Conservation (phyloP, 1,139 yeast species). For the Debaryomycetaceae sp. region DNA sequence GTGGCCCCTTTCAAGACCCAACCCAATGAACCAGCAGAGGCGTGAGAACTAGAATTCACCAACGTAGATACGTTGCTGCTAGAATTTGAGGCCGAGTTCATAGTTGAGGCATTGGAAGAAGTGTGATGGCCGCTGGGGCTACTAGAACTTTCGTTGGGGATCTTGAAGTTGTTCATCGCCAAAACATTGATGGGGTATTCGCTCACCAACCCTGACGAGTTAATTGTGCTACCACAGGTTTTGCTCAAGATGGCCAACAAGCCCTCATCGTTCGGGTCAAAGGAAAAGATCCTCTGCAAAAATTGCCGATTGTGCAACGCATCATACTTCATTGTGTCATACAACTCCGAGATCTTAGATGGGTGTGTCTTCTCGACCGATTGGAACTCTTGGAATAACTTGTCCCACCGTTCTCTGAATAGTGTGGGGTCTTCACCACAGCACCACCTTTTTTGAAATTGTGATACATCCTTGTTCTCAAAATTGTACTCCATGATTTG, state of each 20-base stretch:
- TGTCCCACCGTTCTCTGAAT: slow-evolving; percentile 97
- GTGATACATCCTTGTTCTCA: slow-evolving; percentile 57
- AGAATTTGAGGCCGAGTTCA: slow-evolving; percentile 10
- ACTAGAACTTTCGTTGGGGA: slow-evolving; percentile 31
- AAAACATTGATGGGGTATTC: slow-evolving; percentile 77
- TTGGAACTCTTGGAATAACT: slow-evolving; percentile 85
- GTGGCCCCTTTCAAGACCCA: slow-evolving; percentile 64
- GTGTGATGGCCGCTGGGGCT: background rate
- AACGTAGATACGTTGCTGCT: slow-evolving; percentile 19
- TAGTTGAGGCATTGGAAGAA: slow-evolving; percentile 10
- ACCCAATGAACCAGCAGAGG: slow-evolving; percentile 66
- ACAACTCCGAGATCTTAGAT: slow-evolving; percentile 89
- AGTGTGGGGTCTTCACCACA: slow-evolving; percentile 91
- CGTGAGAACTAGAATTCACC: slow-evolving; percentile 22
- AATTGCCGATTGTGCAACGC: slow-evolving; percentile 93
- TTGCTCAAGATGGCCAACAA: slow-evolving; percentile 33
- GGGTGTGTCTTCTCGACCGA: slow-evolving; percentile 97
- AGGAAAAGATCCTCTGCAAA: slow-evolving; percentile 75
- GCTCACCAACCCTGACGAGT: slow-evolving; percentile 61
- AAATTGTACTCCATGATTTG: slow-evolving; percentile 82
- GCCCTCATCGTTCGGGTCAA: slow-evolving; percentile 52
- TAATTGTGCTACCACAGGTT: slow-evolving; percentile 49
- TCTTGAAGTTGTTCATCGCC: slow-evolving; percentile 72
- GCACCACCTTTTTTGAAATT: slow-evolving; percentile 85
- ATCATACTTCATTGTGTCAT: slow-evolving; percentile 98